Evolutionary conservation across 1,139 yeast species (phyloP).

Genomic region (Kodamaea fungicola): DNA sequence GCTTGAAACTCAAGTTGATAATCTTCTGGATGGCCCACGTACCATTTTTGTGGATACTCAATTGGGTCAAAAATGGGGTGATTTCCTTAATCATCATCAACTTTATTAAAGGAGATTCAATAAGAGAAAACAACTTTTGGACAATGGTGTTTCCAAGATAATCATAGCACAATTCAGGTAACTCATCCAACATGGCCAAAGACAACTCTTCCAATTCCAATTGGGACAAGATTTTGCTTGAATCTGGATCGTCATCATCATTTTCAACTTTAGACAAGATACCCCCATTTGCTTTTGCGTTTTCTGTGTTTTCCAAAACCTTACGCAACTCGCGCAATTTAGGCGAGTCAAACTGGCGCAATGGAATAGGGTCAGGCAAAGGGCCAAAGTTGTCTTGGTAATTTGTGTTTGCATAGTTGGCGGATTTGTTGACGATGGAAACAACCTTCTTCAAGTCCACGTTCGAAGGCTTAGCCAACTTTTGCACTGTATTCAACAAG

Average conservation of each 20-base stretch:
- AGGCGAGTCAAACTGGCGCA: conserved; percentile 83
- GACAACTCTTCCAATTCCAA: conserved; percentile 79
- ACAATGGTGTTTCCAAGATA: conserved; percentile 95
- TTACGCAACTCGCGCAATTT: conserved; percentile 62
- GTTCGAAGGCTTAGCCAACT: conserved; percentile 11
- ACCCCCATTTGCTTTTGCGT: conserved; percentile 11
- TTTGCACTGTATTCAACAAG: conserved; percentile 21
- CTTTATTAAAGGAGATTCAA: conserved; percentile 65
- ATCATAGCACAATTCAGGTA: conserved; percentile 89
- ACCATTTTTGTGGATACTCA: conserved; percentile 96
- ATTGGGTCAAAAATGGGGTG: conserved; percentile 78
- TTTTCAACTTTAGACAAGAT: conserved; percentile 5
- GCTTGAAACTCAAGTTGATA: conserved; percentile 60
- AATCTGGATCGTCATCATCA: conserved; percentile 10
- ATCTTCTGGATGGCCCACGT: conserved; percentile 99
- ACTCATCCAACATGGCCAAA: conserved; percentile 79
- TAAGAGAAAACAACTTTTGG: conserved; percentile 77
- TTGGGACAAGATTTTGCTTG: conserved; percentile 22
- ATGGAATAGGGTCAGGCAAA: conserved; percentile 59
- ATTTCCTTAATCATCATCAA: conserved; percentile 79
- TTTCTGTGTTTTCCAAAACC: conserved; percentile 45
- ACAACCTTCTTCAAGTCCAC: conserved; percentile 31
- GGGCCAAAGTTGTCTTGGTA: conserved; percentile 60
- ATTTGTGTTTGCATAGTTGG: conserved; percentile 29
- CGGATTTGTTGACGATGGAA: conserved; percentile 31